Conservation (phyloP, 2,329 filamentous ascomycete genomes). For the Daldinia sp. region DNA sequence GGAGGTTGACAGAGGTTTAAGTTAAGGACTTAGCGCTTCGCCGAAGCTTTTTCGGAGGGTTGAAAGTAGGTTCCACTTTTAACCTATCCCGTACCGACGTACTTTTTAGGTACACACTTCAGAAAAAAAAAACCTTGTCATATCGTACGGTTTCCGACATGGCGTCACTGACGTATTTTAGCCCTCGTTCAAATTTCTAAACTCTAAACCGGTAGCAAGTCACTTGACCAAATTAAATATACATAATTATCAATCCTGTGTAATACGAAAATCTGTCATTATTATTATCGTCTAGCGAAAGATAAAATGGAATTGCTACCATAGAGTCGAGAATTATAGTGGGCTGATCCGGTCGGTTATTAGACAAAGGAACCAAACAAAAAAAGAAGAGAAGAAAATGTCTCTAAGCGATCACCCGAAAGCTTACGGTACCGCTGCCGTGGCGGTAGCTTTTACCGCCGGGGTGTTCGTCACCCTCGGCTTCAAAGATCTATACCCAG, state of each 20-base stretch:
- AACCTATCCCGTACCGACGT: conserved; percentile 3
- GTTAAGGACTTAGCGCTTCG: conserved; percentile 5
- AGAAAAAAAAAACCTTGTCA: conserved; percentile 2
- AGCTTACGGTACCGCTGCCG: conserved; percentile 73
- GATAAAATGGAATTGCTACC: background rate
- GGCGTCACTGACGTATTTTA: conserved; percentile 13
- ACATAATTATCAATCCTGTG: background rate
- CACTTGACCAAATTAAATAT: conserved; percentile 1
- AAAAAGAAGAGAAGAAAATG: conserved; percentile 57
- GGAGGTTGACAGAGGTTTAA: background rate
- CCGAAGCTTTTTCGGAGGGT: conserved; percentile 30
- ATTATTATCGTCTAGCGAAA: background rate
- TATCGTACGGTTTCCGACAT: background rate
- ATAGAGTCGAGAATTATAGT: background rate
- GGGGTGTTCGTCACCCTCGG: conserved; percentile 81
- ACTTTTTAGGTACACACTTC: background rate
- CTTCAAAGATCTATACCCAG: conserved; percentile 83
- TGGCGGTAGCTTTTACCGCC: conserved; percentile 79
- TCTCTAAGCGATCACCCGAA: conserved; percentile 71
- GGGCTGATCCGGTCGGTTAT: conserved; percentile 1
- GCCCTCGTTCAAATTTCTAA: background rate
- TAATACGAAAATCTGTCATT: background rate
- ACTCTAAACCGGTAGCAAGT: background rate
- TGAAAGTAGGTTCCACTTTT: conserved; percentile 38
- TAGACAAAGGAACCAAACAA: conserved; percentile 3